Conservation (phyloP, 1,139 yeast genomes). For the Geotrichum armillariae region DNA sequence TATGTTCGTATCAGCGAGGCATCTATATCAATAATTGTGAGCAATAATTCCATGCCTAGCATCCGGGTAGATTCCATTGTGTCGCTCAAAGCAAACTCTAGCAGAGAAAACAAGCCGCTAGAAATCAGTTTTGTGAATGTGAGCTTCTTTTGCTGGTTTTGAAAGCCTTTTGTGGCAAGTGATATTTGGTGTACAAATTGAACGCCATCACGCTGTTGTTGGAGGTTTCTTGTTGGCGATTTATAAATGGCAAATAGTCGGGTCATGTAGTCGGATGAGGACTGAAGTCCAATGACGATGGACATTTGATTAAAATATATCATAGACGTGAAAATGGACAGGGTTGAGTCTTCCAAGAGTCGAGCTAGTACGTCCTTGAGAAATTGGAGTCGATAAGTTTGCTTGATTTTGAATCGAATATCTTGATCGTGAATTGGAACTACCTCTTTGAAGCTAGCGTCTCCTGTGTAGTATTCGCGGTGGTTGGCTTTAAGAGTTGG, state of each 20-base stretch:
- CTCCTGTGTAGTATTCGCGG: constrained; percentile 59
- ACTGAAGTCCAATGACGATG: constrained; percentile 65
- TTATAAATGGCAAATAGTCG: constrained; percentile 60
- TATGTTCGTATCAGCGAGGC: constrained; percentile 53
- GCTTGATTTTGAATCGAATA: constrained; percentile 59
- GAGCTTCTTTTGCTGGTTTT: constrained; percentile 59
- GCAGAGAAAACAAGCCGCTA: constrained; percentile 67
- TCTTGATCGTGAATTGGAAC: constrained; percentile 57
- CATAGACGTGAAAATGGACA: constrained; percentile 61
- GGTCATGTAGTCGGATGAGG: constrained; percentile 49
- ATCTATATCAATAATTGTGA: constrained; percentile 82
- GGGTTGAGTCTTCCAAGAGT: constrained; percentile 75
- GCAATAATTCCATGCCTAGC: constrained; percentile 79
- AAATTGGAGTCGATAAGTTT: constrained; percentile 75
- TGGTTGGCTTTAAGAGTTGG: constrained; percentile 80
- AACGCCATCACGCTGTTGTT: constrained; percentile 60
- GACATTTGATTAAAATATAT: constrained; percentile 70
- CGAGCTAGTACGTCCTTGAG: constrained; percentile 84
- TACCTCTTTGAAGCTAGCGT: constrained; percentile 67
- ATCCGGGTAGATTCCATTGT: constrained; percentile 52
- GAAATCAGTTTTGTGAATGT: constrained; percentile 66
- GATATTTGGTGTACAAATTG: constrained; percentile 79
- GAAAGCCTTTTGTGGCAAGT: constrained; percentile 68
- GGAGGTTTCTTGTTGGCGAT: constrained; percentile 19
- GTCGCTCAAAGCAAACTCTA: constrained; percentile 69